Base-by-base conservation (phyloP, 352 stramenopile genomes). In the Phytopythium mirpurense region DNA sequence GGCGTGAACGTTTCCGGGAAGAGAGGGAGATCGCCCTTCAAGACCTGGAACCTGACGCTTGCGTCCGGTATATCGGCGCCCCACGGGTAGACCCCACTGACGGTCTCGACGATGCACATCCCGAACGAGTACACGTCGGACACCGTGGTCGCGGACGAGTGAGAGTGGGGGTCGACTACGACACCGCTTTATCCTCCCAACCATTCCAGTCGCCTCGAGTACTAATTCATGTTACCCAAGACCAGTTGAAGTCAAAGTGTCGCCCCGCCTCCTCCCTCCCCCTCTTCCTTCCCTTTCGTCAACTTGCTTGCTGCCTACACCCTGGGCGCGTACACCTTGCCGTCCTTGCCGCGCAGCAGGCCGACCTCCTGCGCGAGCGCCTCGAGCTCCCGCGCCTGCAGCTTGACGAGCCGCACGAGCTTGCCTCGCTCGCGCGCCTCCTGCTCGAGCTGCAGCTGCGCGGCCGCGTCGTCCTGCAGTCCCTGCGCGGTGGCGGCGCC, bases 331-430 rank as follows among this genome's bases (percentile, higher is more conserved):
- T 90, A 87, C 27, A 88, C 70, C 57, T 87, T 89, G 54, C 81
- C 83, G 60, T 88, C 81, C 48, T 94, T 95, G 60, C 83, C 72
- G 10, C 83, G 82, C 43, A 96, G 59, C 54, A 96, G 73, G 4
- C 75, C 73, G 26, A 97, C 90, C 65, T 97, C 90, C 50, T 90
- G 72, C 57, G 95, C 95, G 41, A 98, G 77, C 14, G 86, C 86
- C 51, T 98, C 88, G 12, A 97, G 69, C 56, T 98, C 90, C 35
- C 86, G 81, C 32, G 78, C 78, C 68, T 98, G 92, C 26, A 98
- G 72, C 59, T 96, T 97, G 14, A 97, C 87, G 24, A 97, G 70
- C 26, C 84, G 70, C 16, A 95, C 83, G 21, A 98, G 73, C 31
- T 95, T 90, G 61, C 88, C 92, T 51, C 84, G 84, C 68, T 97